Percentiles rank a stretch among this genome's conserved stretches.
Evolutionary conservation across 495 filamentous ascomycete species (phyloP).

Genomic region (Endocarpon pusillum): DNA sequence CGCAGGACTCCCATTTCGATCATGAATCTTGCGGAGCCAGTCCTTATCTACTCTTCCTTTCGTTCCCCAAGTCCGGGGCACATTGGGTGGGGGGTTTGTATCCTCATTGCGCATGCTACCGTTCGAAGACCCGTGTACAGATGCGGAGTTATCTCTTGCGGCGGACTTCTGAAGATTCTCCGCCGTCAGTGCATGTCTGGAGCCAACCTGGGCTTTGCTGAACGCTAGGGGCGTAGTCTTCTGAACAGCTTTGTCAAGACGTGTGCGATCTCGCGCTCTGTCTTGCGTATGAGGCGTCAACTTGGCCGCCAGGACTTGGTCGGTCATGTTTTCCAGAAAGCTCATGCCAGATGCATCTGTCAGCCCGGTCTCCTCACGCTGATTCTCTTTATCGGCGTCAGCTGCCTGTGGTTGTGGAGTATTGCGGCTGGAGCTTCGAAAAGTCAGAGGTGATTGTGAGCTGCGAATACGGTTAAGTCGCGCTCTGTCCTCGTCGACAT

Average conservation of each 20-base stretch:
- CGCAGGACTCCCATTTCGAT: conserved; percentile 13
- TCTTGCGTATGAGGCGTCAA: conserved; percentile 25
- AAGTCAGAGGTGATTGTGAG: background rate
- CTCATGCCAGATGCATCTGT: conserved; percentile 12
- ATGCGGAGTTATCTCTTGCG: conserved; percentile 13
- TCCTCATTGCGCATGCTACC: conserved; percentile 18
- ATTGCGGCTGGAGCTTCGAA: conserved; percentile 1
- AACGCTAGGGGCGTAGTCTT: conserved; percentile 27
- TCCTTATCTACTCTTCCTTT: conserved; percentile 31
- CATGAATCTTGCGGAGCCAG: conserved; percentile 24
- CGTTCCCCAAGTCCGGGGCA: conserved; percentile 41
- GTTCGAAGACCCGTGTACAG: conserved; percentile 4
- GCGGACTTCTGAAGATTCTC: conserved; percentile 26
- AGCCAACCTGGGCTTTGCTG: conserved; percentile 25
- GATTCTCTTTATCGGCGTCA: conserved; percentile 2
- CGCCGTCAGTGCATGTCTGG: conserved; percentile 20
- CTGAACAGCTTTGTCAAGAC: conserved; percentile 25
- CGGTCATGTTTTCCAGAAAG: conserved; percentile 16
- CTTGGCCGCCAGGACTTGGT: conserved; percentile 17
- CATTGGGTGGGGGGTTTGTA: conserved; percentile 32
- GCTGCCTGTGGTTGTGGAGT: background rate
- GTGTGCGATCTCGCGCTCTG: conserved; percentile 13
- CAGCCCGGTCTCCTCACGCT: conserved; percentile 1
- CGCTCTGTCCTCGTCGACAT: conserved; percentile 3
- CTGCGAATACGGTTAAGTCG: conserved; percentile 1